Evolutionary conservation across 2,329 filamentous ascomycete genomes (phyloP), one percentile per base, ranked within the genome.

Genomic region (Verticillium zaregamsianum): DNA sequence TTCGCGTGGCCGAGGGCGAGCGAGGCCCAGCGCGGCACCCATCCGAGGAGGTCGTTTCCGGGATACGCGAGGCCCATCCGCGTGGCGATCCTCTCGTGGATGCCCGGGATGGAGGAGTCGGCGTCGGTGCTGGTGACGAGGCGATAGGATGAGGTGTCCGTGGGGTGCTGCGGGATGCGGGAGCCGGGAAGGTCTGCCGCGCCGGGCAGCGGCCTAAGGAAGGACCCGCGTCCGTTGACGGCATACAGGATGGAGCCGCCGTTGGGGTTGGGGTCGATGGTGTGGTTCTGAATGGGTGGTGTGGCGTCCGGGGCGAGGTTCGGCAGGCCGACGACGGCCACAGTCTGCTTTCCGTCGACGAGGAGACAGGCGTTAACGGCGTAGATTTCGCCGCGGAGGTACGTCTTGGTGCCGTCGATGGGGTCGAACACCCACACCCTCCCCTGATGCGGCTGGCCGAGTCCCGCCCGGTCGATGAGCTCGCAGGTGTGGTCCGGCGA

Each of bases 381-480:
- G 65, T 86, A 87, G 56, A 84, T 78, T 66, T 84, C 74, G 6
- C 81, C 79, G 12, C 74, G 72, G 9, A 87, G 74, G 60, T 84
- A 87, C 0, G 82, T 85, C 72, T 82, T 80, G 2, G 84, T 87
- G 8, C 84, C 84, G 65, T 87, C 84, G 33, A 87, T 86, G 0
- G 84, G 84, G 66, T 87, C 84, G 66, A 87, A 86, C 0, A 87
- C 77, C 84, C 84, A 87, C 9, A 80, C 78, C 15, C 83, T 70
- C 8, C 78, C 79, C 58, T 59, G 4, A 7, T 68, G 72, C 5
- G 76, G 79, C 17, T 69, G 70, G 28, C 76, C 76, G 23, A 73
- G 66, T 33, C 80, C 79, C 63, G 83, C 84, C 65, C 76, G 76
- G 69, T 86, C 83, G 55, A 87, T 81, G 63, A 84, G 72, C 58